Conservation (phyloP, 169 alveolate genomes). For the Cryptosporidium muris region DNA sequence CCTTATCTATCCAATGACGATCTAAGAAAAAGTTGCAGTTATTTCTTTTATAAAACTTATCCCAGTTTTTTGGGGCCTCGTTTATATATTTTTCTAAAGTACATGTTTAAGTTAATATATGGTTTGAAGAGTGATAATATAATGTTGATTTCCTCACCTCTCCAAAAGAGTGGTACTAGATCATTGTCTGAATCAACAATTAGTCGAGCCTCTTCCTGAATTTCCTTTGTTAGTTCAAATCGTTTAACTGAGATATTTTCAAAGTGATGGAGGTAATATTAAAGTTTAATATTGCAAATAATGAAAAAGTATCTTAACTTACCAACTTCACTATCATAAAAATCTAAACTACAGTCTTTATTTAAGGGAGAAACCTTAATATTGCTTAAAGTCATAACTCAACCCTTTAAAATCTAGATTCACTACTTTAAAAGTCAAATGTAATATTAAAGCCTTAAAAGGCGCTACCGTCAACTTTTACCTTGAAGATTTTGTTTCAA, state of each 20-base stretch:
- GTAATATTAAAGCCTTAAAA: background rate
- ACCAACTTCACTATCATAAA: slow-evolving; percentile 64
- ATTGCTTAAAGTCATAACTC: background rate
- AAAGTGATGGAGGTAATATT: background rate
- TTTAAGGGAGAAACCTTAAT: background rate
- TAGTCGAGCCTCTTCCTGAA: slow-evolving; percentile 11
- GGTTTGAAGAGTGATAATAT: background rate
- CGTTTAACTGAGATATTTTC: slow-evolving; percentile 1
- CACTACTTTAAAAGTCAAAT: background rate
- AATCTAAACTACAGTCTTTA: slow-evolving; percentile 31
- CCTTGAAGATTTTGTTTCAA: too few relatives aligned
- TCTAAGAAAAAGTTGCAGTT: slow-evolving; percentile 89
- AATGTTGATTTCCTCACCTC: slow-evolving; percentile 11
- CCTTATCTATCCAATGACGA: slow-evolving; percentile 89
- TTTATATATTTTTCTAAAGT: slow-evolving; percentile 77
- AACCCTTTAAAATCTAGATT: background rate
- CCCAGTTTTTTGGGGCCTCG: slow-evolving; percentile 88
- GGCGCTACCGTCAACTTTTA: background rate
- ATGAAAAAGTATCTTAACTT: background rate
- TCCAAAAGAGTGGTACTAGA: slow-evolving; percentile 45
- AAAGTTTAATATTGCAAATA: background rate
- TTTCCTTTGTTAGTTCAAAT: slow-evolving; percentile 52
- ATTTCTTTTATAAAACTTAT: slow-evolving; percentile 89
- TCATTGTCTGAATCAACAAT: slow-evolving; percentile 55
- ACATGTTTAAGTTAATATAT: background rate